These are phyloP conservation scores for Calonectria pseudoreteaudii DNA, from an alignment of 2,329 filamentous ascomycete species.

Conservation along the genomic window DNA sequence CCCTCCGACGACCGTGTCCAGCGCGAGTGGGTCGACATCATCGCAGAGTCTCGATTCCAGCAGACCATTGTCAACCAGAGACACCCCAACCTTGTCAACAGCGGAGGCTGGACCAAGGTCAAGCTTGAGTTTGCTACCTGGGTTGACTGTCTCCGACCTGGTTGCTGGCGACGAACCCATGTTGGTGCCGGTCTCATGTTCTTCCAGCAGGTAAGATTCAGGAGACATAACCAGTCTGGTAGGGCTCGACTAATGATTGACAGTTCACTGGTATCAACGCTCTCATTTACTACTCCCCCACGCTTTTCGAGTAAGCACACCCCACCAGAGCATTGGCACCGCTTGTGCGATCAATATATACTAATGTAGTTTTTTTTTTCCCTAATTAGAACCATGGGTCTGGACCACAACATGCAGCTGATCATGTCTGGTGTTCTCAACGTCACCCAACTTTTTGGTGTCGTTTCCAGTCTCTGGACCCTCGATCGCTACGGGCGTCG, in stretches of 20 bases:
- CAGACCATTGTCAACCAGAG: slow-evolving; percentile 44
- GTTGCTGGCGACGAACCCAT: slow-evolving; percentile 58
- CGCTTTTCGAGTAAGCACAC: slow-evolving; percentile 60
- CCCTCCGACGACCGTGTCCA: slow-evolving; percentile 34
- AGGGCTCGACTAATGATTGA: neutral
- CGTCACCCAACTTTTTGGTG: slow-evolving; percentile 47
- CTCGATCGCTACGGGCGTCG: slow-evolving; percentile 46
- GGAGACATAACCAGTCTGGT: too few relatives aligned
- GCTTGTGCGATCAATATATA: too few relatives aligned
- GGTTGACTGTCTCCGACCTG: slow-evolving; percentile 61
- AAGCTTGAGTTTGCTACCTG: slow-evolving; percentile 61
- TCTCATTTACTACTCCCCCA: slow-evolving; percentile 68
- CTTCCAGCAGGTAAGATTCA: slow-evolving; percentile 64
- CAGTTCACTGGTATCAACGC: slow-evolving; percentile 51
- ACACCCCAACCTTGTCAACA: slow-evolving; percentile 51
- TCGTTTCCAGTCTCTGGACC: slow-evolving; percentile 59
- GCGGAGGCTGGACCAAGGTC: slow-evolving; percentile 48
- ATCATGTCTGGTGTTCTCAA: slow-evolving; percentile 49
- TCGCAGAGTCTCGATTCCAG: slow-evolving; percentile 41
- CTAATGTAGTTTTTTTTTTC: too few relatives aligned
- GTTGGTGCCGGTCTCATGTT: slow-evolving; percentile 66
- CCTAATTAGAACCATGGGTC: slow-evolving; percentile 57
- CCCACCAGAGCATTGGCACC: too few relatives aligned
- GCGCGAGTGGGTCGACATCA: slow-evolving; percentile 42
- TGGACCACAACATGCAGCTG: slow-evolving; percentile 50